Percentiles rank a stretch among this genome's conserved stretches.
These are phyloP conservation scores for Colletotrichum viniferum DNA, from an alignment of 2,329 filamentous ascomycete species.

Conservation along the genomic window DNA sequence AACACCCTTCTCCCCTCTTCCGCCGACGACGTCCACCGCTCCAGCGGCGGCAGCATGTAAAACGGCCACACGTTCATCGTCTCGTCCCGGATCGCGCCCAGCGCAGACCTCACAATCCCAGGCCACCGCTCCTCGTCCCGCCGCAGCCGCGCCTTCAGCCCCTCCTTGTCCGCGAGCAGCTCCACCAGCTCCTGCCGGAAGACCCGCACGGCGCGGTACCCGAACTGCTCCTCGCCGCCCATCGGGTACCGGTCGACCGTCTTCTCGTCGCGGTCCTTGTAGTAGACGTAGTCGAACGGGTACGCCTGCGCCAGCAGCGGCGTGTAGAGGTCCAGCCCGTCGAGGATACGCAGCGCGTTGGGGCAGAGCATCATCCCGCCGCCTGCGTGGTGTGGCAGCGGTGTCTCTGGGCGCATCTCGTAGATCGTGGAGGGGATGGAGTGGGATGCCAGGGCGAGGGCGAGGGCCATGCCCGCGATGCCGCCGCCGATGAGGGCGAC, in stretches of 20 bases:
- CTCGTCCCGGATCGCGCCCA: constrained; percentile 30
- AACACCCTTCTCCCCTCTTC: constrained; percentile 34
- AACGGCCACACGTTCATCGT: constrained; percentile 54
- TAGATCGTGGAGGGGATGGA: constrained; percentile 56
- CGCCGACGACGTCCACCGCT: constrained; percentile 43
- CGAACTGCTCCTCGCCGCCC: constrained; percentile 50
- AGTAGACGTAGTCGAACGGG: constrained; percentile 56
- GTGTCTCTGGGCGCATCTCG: constrained; percentile 45
- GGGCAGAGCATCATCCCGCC: constrained; percentile 65
- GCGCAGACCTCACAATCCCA: constrained; percentile 37
- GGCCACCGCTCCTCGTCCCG: constrained; percentile 39
- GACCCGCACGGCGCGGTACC: constrained; percentile 58
- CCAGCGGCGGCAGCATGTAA: constrained; percentile 50
- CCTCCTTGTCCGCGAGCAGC: constrained; percentile 42
- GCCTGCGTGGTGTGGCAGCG: constrained; percentile 46
- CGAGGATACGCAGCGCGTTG: constrained; percentile 60
- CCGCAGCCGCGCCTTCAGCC: constrained; percentile 36
- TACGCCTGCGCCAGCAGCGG: constrained; percentile 49
- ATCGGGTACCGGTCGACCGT: constrained; percentile 50
- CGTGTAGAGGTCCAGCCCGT: constrained; percentile 52
- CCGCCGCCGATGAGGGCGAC: constrained; percentile 16
- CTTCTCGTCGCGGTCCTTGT: constrained; percentile 38
- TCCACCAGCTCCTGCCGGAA: constrained; percentile 54
- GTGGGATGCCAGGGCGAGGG: constrained; percentile 56
- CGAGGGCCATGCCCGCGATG: constrained; percentile 38